Conservation (phyloP, 805 yeast species). For the Ogataea populi-albae region DNA sequence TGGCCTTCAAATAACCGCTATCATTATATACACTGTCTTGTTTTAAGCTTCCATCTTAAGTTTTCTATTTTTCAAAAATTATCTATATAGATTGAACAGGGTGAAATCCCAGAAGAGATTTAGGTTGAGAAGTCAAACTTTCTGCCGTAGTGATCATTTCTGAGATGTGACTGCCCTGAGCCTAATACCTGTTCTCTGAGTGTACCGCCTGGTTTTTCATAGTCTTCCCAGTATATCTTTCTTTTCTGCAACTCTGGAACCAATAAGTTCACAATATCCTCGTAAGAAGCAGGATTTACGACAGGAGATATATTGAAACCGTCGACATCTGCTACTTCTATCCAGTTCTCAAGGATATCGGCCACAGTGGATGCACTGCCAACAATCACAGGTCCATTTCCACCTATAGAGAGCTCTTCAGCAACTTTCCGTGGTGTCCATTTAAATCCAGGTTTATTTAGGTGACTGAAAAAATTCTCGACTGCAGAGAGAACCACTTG, state of each 20-base stretch:
- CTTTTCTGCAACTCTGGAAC: slow-evolving; percentile 23
- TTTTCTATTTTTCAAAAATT: too few relatives aligned
- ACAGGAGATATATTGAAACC: slow-evolving; percentile 43
- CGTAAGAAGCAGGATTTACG: slow-evolving; percentile 35
- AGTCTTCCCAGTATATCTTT: slow-evolving; percentile 37
- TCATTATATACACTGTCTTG: too few relatives aligned
- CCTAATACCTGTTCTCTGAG: slow-evolving; percentile 39
- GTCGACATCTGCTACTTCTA: slow-evolving; percentile 38
- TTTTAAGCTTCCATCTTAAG: too few relatives aligned
- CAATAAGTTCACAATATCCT: slow-evolving; percentile 37
- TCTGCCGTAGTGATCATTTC: slow-evolving; percentile 8
- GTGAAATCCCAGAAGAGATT: neutral
- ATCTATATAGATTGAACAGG: too few relatives aligned
- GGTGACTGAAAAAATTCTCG: slow-evolving; percentile 11
- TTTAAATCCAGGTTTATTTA: slow-evolving; percentile 17
- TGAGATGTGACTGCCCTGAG: slow-evolving; percentile 6
- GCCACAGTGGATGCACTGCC: slow-evolving; percentile 40
- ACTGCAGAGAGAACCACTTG: slow-evolving; percentile 33
- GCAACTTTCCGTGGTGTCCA: slow-evolving; percentile 29
- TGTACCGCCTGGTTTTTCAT: slow-evolving; percentile 33
- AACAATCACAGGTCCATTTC: slow-evolving; percentile 32
- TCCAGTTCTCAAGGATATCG: slow-evolving; percentile 39
- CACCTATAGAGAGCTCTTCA: slow-evolving; percentile 27
- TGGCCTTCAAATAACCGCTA: neutral
- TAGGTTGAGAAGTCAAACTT: slow-evolving; percentile 2